These are phyloP conservation scores for Ilyonectria sp. DNA, from an alignment of 2,329 filamentous ascomycete genomes.

Conservation along the genomic window DNA sequence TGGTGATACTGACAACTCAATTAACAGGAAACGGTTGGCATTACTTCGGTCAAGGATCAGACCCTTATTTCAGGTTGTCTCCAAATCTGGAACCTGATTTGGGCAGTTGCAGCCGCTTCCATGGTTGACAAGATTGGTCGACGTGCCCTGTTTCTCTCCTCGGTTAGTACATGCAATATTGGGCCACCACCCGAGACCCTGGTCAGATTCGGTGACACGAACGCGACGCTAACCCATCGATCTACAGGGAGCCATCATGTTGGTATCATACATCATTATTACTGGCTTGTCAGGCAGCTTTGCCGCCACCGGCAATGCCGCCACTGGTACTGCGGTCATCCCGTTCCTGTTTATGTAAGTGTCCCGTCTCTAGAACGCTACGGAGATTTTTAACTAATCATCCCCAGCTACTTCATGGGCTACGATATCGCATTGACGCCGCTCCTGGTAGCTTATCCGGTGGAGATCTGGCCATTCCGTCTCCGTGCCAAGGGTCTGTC, in stretches of 20 bases:
- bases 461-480: constrained; percentile 43
- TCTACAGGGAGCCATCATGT: constrained; percentile 19
- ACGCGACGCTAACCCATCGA: background rate
- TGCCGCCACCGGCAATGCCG: constrained; percentile 3
- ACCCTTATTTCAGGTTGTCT: constrained; percentile 31
- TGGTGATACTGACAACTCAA: background rate
- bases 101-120: constrained; percentile 11
- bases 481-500: constrained; percentile 43
- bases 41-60: constrained; percentile 49
- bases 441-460: constrained; percentile 53
- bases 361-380: constrained; percentile 34
- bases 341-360: constrained; percentile 15
- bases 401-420: constrained; percentile 48
- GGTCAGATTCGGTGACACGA: background rate
- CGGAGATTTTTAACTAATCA: background rate
- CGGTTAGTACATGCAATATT: background rate
- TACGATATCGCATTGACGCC: constrained; percentile 70
- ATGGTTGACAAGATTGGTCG: constrained; percentile 21
- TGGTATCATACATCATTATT: constrained; percentile 25
- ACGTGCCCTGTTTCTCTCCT: constrained; percentile 14
- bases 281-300: constrained; percentile 24
- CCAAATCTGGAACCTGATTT: constrained; percentile 25
- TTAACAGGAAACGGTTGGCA: constrained; percentile 49
- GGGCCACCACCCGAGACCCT: background rate
- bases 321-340: constrained; percentile 17